Evolutionary conservation across 164 flowering plant genomes (phyloP).

Genomic region (Nelumbo lutea): DNA sequence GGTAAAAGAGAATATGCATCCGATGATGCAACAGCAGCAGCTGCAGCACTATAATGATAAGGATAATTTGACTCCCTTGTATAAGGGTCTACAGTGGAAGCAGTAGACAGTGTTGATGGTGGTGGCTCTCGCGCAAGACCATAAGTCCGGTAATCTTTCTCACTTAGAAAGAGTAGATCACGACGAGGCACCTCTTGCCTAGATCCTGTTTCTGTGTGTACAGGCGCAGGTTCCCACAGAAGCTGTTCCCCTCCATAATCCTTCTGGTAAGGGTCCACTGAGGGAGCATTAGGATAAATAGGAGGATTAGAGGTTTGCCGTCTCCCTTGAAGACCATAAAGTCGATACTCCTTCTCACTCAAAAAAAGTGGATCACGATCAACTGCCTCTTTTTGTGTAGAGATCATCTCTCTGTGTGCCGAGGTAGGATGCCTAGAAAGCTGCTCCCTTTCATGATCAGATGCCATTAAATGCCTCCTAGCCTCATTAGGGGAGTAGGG

Average conservation of each 20-base stretch:
- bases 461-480: constrained; percentile 14
- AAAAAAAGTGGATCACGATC: constrained; percentile 28
- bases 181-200: neutral
- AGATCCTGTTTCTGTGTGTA: neutral
- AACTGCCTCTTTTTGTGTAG: constrained; percentile 14
- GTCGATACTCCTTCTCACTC: constrained; percentile 31
- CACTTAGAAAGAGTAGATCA: constrained; percentile 19
- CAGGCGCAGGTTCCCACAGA: constrained; percentile 1
- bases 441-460: constrained; percentile 30
- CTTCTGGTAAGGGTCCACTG: constrained; percentile 3
- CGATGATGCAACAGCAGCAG: constrained; percentile 8
- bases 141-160: constrained; percentile 20
- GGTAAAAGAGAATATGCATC: constrained; percentile 26
- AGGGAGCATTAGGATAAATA: constrained; percentile 6
- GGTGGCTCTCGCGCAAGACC: constrained; percentile 15
- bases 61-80: constrained; percentile 20
- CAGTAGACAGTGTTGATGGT: constrained; percentile 1
- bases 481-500: constrained; percentile 9
- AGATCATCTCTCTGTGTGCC: neutral
- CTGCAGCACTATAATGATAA: constrained; percentile 12
- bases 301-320: constrained; percentile 14
- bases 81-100: constrained; percentile 3
- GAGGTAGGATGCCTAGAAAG: constrained; percentile 15
- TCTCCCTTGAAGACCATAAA: constrained; percentile 29
- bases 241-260: constrained; percentile 1